A percentile compares a stretch with the other conserved stretches of the same genome.
These are phyloP conservation scores for Dicorynia guianensis DNA, from an alignment of 306 rosid species.

Conservation along the genomic window DNA sequence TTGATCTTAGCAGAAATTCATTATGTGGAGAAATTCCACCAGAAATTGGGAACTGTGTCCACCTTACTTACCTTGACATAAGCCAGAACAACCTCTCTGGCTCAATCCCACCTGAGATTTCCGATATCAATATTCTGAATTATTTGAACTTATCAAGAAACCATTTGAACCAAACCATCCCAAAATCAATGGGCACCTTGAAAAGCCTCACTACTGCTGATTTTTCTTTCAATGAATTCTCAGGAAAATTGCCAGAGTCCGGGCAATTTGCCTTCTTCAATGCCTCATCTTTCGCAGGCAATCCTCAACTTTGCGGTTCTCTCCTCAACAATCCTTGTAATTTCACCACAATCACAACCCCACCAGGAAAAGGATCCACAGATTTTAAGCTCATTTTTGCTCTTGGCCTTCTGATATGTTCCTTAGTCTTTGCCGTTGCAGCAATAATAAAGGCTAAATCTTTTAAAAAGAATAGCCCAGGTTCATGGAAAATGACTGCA, in stretches of 20 bases:
- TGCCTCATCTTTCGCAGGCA: constrained; percentile 82
- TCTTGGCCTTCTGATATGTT: constrained; percentile 71
- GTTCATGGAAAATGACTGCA: constrained; percentile 80
- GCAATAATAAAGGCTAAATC: constrained; percentile 76
- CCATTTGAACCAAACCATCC: constrained; percentile 71
- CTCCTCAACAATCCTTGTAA: constrained; percentile 81
- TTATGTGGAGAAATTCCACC: constrained; percentile 70
- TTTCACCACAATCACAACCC: constrained; percentile 48
- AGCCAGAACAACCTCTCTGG: constrained; percentile 94
- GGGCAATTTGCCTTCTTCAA: constrained; percentile 83
- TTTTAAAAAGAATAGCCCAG: constrained; percentile 52
- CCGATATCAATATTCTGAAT: constrained; percentile 65
- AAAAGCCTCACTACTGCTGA: constrained; percentile 89
- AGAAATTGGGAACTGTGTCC: constrained; percentile 60
- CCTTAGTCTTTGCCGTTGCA: constrained; percentile 67
- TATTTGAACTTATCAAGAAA: constrained; percentile 75
- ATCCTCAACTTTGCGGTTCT: constrained; percentile 81
- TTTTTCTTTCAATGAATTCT: constrained; percentile 89
- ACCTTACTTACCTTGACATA: constrained; percentile 81
- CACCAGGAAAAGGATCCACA: constrained; percentile 35
- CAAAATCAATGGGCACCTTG: constrained; percentile 69
- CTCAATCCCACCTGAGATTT: constrained; percentile 64
- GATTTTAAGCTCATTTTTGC: constrained; percentile 80
- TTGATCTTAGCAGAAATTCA: constrained; percentile 73
- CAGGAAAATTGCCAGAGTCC: constrained; percentile 75